These are phyloP conservation scores for Candida krabiensis DNA, from an alignment of 805 yeast genomes.

Conservation along the genomic window DNA sequence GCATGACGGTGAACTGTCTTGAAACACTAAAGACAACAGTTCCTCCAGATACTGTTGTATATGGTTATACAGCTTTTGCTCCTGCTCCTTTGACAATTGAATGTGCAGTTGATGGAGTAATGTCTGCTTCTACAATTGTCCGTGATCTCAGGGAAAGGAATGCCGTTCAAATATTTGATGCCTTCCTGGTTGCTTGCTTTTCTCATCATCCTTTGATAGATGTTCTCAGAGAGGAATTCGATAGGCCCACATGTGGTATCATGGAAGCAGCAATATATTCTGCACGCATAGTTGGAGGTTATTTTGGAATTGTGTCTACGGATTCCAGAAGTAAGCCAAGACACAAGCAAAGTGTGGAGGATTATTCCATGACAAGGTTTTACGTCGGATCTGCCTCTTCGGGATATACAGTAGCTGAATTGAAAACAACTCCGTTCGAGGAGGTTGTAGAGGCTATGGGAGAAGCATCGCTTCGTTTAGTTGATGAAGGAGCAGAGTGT, in stretches of 20 bases:
- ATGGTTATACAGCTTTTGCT: not conserved
- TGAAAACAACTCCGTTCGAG: not conserved
- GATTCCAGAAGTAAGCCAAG: not conserved
- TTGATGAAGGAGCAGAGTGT: not conserved
- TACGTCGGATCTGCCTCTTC: not conserved
- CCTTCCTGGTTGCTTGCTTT: not conserved
- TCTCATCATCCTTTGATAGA: not conserved
- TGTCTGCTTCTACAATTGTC: not conserved
- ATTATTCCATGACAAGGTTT: not conserved
- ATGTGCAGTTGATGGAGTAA: not conserved
- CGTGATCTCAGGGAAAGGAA: not conserved
- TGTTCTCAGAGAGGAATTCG: not conserved
- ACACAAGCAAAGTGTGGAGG: not conserved
- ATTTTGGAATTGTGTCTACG: not conserved
- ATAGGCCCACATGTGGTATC: not conserved
- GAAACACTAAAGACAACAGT: not conserved
- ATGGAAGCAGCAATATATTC: not conserved
- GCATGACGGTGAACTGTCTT: not conserved
- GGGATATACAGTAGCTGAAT: not conserved
- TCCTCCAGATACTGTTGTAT: not conserved
- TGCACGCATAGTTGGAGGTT: not conserved
- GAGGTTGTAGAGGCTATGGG: not conserved
- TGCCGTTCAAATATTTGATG: not conserved
- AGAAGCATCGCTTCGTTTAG: not conserved
- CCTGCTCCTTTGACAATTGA: not conserved